phyloP scores from a whole-genome alignment of 2,329 filamentous ascomycete genomes.

The Aspergillus transmontanensis region DNA sequence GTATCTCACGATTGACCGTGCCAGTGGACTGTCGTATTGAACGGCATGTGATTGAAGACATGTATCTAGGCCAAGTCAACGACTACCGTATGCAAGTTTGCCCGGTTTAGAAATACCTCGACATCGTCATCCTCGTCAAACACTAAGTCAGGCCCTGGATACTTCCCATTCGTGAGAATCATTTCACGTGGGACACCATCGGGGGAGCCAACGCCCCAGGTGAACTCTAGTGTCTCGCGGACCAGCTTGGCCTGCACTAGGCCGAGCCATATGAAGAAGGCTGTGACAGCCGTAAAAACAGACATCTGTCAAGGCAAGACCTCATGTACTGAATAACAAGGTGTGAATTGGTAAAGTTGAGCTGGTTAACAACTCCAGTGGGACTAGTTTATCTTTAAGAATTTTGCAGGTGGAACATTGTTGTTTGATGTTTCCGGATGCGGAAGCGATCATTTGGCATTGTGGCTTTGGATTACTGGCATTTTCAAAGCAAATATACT shows the following conservation, averaged over 20 bases:
- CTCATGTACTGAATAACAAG: too few relatives aligned
- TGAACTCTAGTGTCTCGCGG: slow-evolving; percentile 4
- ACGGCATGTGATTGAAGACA: background rate
- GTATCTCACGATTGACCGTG: slow-evolving; percentile 2
- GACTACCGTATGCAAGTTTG: background rate
- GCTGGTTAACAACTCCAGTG: background rate
- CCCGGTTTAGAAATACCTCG: background rate
- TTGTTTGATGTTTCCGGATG: background rate
- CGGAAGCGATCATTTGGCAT: background rate
- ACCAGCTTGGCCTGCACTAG: background rate
- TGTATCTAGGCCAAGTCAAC: background rate
- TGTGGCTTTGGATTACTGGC: background rate
- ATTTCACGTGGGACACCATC: background rate
- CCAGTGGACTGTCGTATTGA: slow-evolving; percentile 2
- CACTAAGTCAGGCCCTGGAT: background rate
- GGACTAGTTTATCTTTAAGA: background rate
- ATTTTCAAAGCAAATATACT: background rate
- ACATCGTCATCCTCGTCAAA: slow-evolving; percentile 1
- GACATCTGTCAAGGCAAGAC: background rate
- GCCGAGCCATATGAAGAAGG: background rate
- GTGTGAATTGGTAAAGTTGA: background rate
- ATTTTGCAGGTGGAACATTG: background rate
- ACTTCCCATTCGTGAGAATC: background rate
- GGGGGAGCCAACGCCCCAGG: background rate
- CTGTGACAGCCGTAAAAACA: background rate